These are phyloP conservation scores for Globisporangium ultimum DNA, from an alignment of 352 stramenopile genomes.

Conservation along the genomic window DNA sequence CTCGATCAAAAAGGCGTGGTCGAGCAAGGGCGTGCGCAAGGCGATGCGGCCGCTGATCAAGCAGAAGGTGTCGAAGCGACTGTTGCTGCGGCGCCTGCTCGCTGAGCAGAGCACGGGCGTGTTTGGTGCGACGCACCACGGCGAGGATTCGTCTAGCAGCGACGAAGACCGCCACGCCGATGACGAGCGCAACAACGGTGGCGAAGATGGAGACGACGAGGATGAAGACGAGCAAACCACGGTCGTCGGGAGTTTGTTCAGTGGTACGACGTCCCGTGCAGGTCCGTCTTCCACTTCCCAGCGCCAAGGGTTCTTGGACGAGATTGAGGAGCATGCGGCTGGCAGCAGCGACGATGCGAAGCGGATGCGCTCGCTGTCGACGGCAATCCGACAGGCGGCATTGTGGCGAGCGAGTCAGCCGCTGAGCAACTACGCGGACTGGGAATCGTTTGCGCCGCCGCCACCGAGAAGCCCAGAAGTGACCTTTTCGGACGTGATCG, in stretches of 20 bases:
- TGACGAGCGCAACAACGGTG: conserved; percentile 36
- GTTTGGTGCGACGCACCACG: conserved; percentile 28
- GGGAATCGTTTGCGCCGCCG: conserved; percentile 54
- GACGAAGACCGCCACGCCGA: conserved; percentile 64
- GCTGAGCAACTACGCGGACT: conserved; percentile 63
- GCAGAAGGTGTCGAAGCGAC: conserved; percentile 80
- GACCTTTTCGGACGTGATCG: conserved; percentile 77
- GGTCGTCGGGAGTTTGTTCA: conserved; percentile 74
- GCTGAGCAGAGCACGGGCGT: conserved; percentile 58
- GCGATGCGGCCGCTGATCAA: conserved; percentile 84
- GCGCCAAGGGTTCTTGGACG: conserved; percentile 50
- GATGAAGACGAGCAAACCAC: conserved; percentile 72
- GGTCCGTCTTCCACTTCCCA: conserved; percentile 12
- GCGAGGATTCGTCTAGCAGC: conserved; percentile 72
- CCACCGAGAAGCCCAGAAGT: conserved; percentile 56
- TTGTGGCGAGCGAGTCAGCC: conserved; percentile 77
- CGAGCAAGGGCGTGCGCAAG: conserved; percentile 82
- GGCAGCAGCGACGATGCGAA: conserved; percentile 56
- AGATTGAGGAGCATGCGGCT: conserved; percentile 68
- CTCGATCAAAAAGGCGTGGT: conserved; percentile 87
- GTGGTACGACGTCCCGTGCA: conserved; percentile 43
- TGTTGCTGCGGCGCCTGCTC: conserved; percentile 72
- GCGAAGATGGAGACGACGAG: conserved; percentile 39
- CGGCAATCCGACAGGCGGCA: conserved; percentile 71
- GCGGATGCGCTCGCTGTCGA: conserved; percentile 71